Evolutionary conservation across 305 asterid species (phyloP), one percentile per base, ranked within the genome.

Genomic region (Fraxinus ornus): DNA sequence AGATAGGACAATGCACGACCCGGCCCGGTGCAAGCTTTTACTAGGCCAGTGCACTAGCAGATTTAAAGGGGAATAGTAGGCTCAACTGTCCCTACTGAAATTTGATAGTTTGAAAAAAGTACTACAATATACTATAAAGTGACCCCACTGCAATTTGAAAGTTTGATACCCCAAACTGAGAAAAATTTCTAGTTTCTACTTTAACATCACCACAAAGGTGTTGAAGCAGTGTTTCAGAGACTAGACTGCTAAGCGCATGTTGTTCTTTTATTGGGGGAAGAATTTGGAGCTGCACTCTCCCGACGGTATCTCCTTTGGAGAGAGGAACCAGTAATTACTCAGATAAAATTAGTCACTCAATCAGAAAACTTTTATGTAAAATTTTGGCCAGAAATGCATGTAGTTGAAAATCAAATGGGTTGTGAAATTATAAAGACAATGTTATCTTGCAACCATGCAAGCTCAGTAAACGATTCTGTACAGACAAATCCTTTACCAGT

Each of bases 351-450:
- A 52, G 9, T 52, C 62, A 4, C 22, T 52, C 62, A 52, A 17
- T 39, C 22, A 17, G 21, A 7, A 52, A 17, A 4, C 62, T 52
- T 52, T 1, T 17, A 52, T 52, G 62, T 52, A 52, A 52, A 52
- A 52, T 13, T 52, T 5, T 17, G 22, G 22, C 62, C 57, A 83
- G 97, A 95, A 79, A 88, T 93, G 92, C 98, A 92, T 12, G 97
- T 93, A 19, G 93, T 93, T 4, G 97, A 89, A 84, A 92, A 90
- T 87, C 97, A 93, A 88, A 84, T 88, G 2, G 98, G 98, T 19
- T 91, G 95, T 13, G 98, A 91, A 15, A 17, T 49, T 4, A 49
- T 49, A 49, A 17, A 49, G 62, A 49, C 22, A 52, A 4, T n/a
- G 8, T 52, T 17, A 52, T 52, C 22, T 52, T 52, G 26, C 26